Percentiles rank a stretch among this genome's conserved stretches.
Evolutionary conservation across 78 protist genomes (phyloP).

Genomic region (Salpingoeca rosetta): DNA sequence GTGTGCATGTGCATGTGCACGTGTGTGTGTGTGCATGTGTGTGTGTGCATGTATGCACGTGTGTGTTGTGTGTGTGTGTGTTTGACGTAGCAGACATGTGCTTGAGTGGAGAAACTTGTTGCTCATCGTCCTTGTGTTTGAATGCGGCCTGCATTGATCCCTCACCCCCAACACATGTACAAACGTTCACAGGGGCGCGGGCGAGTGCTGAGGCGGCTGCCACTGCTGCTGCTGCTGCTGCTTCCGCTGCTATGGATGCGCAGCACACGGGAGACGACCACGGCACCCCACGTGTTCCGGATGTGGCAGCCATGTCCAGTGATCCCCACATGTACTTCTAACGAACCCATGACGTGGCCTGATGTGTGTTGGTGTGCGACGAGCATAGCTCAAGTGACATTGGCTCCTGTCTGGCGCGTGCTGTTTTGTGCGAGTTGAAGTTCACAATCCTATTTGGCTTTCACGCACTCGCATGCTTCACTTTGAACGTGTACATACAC

Average conservation of each 20-base stretch:
- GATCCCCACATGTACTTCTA: neutral
- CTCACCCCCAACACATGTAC: too few species aligned
- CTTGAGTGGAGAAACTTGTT: too few species aligned
- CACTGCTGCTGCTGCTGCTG: neutral
- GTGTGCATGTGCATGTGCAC: too few species aligned
- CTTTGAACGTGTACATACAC: neutral
- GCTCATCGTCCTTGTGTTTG: too few species aligned
- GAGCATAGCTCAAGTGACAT: too few species aligned
- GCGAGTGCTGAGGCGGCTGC: too few species aligned
- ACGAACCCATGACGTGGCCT: neutral
- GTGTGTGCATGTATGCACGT: too few species aligned
- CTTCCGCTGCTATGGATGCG: neutral
- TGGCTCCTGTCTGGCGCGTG: neutral
- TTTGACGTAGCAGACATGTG: too few species aligned
- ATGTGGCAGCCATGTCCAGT: neutral
- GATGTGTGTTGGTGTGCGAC: neutral
- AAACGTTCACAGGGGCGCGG: too few species aligned
- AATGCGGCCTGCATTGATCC: too few species aligned
- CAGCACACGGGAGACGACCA: neutral
- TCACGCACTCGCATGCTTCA: neutral
- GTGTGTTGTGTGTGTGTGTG: too few species aligned
- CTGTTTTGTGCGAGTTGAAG: neutral
- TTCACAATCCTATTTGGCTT: neutral
- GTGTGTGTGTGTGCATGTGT: too few species aligned
- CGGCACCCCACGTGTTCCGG: neutral